Percentiles rank a stretch among this genome's conserved stretches.
Evolutionary conservation across 495 filamentous ascomycete genomes (phyloP).

Genomic region (Penicillium cinerascens): DNA sequence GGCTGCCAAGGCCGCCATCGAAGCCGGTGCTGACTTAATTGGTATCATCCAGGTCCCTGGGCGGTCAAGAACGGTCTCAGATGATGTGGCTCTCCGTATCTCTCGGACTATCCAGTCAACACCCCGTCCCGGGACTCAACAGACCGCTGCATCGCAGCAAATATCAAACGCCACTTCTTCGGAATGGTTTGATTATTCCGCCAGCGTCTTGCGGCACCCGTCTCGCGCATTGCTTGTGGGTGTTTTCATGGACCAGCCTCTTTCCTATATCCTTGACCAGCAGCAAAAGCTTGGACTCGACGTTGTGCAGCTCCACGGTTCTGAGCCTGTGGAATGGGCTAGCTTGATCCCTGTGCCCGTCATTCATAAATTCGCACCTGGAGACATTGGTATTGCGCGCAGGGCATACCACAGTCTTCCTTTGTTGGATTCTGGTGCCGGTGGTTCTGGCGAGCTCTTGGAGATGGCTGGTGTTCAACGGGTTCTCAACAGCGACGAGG

Average conservation of each 20-base stretch:
- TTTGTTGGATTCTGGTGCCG: conserved; percentile 79
- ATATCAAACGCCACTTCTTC: conserved; percentile 34
- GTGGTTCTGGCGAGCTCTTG: conserved; percentile 74
- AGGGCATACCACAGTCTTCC: conserved; percentile 80
- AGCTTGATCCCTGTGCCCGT: conserved; percentile 83
- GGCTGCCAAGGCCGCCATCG: conserved; percentile 73
- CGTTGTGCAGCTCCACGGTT: conserved; percentile 86
- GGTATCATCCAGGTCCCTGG: conserved; percentile 89
- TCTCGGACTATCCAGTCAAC: conserved; percentile 70
- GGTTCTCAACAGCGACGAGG: conserved; percentile 57
- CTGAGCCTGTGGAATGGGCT: conserved; percentile 91
- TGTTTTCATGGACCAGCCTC: conserved; percentile 88
- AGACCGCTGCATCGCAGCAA: conserved; percentile 14
- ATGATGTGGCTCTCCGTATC: conserved; percentile 74
- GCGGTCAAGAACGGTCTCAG: conserved; percentile 70
- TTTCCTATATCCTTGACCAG: conserved; percentile 72
- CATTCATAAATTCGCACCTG: conserved; percentile 73
- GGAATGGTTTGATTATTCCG: conserved; percentile 63
- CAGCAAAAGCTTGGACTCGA: conserved; percentile 78
- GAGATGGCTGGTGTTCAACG: conserved; percentile 62
- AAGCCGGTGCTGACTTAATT: conserved; percentile 86
- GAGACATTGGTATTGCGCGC: conserved; percentile 63
- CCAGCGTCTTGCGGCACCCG: conserved; percentile 47
- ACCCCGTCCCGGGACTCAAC: conserved; percentile 45
- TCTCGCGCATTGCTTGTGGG: conserved; percentile 79